Conservation (phyloP, 73 alveolate genomes). For the Effrenium voratum region DNA sequence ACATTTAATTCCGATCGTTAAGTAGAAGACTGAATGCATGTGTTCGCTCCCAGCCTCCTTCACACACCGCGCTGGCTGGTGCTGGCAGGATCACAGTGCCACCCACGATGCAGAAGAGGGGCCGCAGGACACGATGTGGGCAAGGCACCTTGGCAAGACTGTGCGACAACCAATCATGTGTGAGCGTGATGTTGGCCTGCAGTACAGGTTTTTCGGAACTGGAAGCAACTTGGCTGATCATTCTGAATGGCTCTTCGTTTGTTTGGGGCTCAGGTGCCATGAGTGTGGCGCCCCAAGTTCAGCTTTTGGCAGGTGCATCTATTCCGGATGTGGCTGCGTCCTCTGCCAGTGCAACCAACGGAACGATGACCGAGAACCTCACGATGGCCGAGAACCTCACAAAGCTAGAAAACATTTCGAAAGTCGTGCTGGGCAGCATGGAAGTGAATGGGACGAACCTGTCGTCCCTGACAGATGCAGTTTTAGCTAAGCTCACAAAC, state of each 20-base stretch:
- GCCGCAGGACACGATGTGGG: conserved; percentile 20
- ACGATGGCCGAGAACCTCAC: neutral
- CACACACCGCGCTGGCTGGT: too few species aligned
- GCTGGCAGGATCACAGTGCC: too few species aligned
- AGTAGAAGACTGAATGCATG: too few species aligned
- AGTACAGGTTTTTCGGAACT: conserved; percentile 52
- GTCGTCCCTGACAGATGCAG: neutral
- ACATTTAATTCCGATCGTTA: too few species aligned
- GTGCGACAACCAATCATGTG: neutral
- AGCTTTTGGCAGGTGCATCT: conserved; percentile 31
- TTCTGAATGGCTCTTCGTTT: neutral
- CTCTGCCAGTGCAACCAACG: neutral
- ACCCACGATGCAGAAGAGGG: too few species aligned
- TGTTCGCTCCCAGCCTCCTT: too few species aligned
- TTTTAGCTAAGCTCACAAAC: neutral
- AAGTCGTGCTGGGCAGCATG: neutral
- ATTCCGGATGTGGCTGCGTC: conserved; percentile 30
- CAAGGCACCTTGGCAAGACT: neutral
- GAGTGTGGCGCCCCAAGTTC: too few species aligned
- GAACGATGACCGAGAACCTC: neutral
- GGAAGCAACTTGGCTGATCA: conserved; percentile 39
- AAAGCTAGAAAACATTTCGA: neutral
- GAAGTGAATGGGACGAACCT: neutral
- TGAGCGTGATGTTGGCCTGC: neutral
- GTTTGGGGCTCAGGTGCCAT: neutral